Conservation (phyloP, 306 rosid species). For the Begonia masoniana region DNA sequence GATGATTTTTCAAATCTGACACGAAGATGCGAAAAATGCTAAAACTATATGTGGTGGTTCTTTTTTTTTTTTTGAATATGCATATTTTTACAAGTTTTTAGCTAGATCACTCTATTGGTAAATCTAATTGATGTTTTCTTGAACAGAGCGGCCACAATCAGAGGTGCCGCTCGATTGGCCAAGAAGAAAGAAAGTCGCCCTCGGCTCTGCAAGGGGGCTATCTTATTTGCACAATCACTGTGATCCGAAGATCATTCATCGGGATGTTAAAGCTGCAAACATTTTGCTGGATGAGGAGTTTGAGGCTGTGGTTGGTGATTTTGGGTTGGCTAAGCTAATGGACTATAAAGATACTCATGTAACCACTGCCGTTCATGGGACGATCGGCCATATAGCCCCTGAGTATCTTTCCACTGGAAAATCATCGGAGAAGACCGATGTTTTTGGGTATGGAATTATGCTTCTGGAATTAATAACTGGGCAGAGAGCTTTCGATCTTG, state of each 20-base stretch:
- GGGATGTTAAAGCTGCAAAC: constrained; percentile 16
- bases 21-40: too few relatives aligned
- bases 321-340: constrained; percentile 13
- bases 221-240: constrained; percentile 12
- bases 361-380: constrained; percentile 13
- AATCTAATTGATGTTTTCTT: not conserved
- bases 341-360: constrained; percentile 16
- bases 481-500: constrained; percentile 14
- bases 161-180: constrained; percentile 14
- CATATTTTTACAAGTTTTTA: too few relatives aligned
- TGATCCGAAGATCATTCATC: constrained; percentile 15
- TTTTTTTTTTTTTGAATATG: too few relatives aligned
- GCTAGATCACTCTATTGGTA: too few relatives aligned
- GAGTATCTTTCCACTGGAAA: constrained; percentile 18
- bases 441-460: constrained; percentile 17
- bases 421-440: constrained; percentile 15
- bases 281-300: constrained; percentile 16
- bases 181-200: constrained; percentile 14
- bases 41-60: too few relatives aligned
- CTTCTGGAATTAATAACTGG: constrained; percentile 14
- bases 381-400: constrained; percentile 14
- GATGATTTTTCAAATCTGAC: too few relatives aligned
- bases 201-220: constrained; percentile 14
- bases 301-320: constrained; percentile 12
- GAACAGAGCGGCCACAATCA: constrained; percentile 13